Percentiles rank a stretch among this genome's conserved stretches.
phyloP scores from a whole-genome alignment of 495 filamentous ascomycete species.

The Sporormia fimetaria region DNA sequence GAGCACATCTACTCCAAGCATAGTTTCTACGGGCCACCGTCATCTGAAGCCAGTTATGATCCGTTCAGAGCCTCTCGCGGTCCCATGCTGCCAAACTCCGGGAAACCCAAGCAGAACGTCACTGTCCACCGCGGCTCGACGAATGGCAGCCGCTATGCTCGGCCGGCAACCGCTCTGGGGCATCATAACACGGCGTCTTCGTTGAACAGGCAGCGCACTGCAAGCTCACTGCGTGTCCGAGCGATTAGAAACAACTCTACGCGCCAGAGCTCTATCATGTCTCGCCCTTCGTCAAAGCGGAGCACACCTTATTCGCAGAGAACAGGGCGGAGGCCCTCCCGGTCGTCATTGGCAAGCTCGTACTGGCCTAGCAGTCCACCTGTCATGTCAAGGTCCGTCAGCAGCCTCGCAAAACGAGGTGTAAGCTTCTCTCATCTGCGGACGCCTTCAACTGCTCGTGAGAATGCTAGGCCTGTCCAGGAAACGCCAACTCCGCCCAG shows the following conservation, averaged over 20 bases:
- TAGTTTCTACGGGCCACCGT: slow-evolving; percentile 35
- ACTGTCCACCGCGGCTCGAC: slow-evolving; percentile 48
- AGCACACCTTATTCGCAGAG: slow-evolving; percentile 12
- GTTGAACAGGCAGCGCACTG: no score
- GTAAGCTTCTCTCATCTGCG: slow-evolving; percentile 65
- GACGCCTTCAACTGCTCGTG: slow-evolving; percentile 29
- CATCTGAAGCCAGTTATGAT: slow-evolving; percentile 58
- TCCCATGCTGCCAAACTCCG: slow-evolving; percentile 29
- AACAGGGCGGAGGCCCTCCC: slow-evolving; percentile 24
- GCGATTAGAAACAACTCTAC: slow-evolving; percentile 19
- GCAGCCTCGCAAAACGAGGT: slow-evolving; percentile 55
- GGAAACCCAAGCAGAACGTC: slow-evolving; percentile 45
- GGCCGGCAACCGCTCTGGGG: slow-evolving; percentile 15
- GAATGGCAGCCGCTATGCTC: slow-evolving; percentile 17
- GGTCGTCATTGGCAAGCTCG: slow-evolving; percentile 44
- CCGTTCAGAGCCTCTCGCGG: slow-evolving; percentile 63
- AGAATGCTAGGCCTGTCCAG: slow-evolving; percentile 6
- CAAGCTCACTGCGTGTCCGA: slow-evolving; percentile 27
- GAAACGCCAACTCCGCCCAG: slow-evolving; percentile 4
- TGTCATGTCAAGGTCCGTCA: slow-evolving; percentile 42
- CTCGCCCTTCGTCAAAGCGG: slow-evolving; percentile 13
- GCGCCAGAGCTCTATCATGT: slow-evolving; percentile 11
- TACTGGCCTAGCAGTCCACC: slow-evolving; percentile 44
- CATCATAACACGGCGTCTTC: no score
- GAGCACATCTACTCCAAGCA: slow-evolving; percentile 33